phyloP scores from a whole-genome alignment of 192 early-diverging fungal genomes.

The Gaertneriomyces sp. region DNA sequence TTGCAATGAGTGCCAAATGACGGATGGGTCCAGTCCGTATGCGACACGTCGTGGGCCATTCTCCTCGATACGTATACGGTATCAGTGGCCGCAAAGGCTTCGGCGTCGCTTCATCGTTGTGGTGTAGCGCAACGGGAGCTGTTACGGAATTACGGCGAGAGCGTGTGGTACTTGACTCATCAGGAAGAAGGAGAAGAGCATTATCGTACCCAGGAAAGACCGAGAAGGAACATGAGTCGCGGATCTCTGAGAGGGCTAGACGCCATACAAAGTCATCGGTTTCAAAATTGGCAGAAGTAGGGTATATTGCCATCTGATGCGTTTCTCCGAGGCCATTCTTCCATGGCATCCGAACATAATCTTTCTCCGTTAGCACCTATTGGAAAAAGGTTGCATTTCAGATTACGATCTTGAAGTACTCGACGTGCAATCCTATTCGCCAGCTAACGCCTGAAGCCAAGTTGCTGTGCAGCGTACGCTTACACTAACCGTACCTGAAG shows the following conservation, averaged over 20 bases:
- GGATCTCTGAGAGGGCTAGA: slow-evolving; percentile 38
- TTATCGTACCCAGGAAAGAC: slow-evolving; percentile 61
- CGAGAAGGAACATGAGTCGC: slow-evolving; percentile 48
- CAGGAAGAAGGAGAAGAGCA: slow-evolving; percentile 33
- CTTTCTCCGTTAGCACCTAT: slow-evolving; percentile 16
- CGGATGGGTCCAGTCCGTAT: slow-evolving; percentile 29
- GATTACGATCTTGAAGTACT: background rate
- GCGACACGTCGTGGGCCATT: slow-evolving; percentile 45
- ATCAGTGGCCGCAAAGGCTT: slow-evolving; percentile 49
- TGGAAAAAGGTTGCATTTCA: no score
- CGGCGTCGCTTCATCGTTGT: slow-evolving; percentile 50
- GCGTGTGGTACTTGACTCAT: background rate
- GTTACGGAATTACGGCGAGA: slow-evolving; percentile 26
- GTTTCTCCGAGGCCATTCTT: slow-evolving; percentile 67
- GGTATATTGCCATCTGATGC: slow-evolving; percentile 54
- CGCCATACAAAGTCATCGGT: slow-evolving; percentile 60
- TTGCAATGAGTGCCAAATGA: slow-evolving; percentile 42
- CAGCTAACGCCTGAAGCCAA: no score
- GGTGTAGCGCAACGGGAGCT: slow-evolving; percentile 43
- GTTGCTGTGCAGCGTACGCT: no score
- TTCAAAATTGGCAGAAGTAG: slow-evolving; percentile 37
- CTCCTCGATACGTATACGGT: slow-evolving; percentile 58
- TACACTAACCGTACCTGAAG: no score
- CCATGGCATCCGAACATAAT: slow-evolving; percentile 43
- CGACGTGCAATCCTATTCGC: background rate